Conservation (phyloP, 1,284 basidiomycete species). For the Ceratobasidium sp. region DNA sequence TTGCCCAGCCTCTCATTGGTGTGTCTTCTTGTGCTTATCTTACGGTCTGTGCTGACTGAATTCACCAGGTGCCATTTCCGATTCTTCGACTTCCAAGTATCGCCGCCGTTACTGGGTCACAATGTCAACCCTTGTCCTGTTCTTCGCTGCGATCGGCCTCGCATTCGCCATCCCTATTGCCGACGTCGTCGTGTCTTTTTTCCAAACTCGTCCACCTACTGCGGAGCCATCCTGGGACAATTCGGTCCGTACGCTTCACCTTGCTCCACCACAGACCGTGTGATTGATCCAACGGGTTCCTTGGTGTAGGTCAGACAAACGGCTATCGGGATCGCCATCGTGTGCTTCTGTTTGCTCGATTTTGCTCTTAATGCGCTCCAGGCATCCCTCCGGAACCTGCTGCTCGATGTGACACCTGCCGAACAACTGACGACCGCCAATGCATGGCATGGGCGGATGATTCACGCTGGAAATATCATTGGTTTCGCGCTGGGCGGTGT, state of each 20-base stretch:
- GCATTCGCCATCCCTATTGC: slow-evolving; percentile 88
- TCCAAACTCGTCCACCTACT: slow-evolving; percentile 83
- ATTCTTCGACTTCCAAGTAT: slow-evolving; percentile 89
- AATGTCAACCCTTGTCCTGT: slow-evolving; percentile 78
- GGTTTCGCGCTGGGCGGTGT: slow-evolving; percentile 84
- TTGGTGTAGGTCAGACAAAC: slow-evolving; percentile 68
- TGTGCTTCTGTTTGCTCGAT: slow-evolving; percentile 92
- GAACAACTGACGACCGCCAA: slow-evolving; percentile 91
- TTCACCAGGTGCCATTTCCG: slow-evolving; percentile 84
- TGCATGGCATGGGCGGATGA: slow-evolving; percentile 98
- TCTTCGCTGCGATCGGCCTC: slow-evolving; percentile 71
- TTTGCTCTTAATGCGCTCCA: slow-evolving; percentile 94
- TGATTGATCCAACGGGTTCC: slow-evolving; percentile 47
- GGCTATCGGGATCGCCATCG: slow-evolving; percentile 87
- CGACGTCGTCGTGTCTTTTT: slow-evolving; percentile 80
- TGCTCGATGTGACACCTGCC: slow-evolving; percentile 88
- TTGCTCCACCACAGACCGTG: slow-evolving; percentile 23
- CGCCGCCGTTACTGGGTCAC: slow-evolving; percentile 91
- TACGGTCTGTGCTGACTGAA: slow-evolving; percentile 1
- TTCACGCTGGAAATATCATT: slow-evolving; percentile 92
- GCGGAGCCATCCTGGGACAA: slow-evolving; percentile 81
- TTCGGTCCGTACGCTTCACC: slow-evolving; percentile 59
- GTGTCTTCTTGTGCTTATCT: slow-evolving; percentile 48
- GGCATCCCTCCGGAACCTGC: slow-evolving; percentile 89
- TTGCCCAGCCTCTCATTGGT: slow-evolving; percentile 96